phyloP scores from a whole-genome alignment of 805 yeast genomes.

The Candida sithepensis region DNA sequence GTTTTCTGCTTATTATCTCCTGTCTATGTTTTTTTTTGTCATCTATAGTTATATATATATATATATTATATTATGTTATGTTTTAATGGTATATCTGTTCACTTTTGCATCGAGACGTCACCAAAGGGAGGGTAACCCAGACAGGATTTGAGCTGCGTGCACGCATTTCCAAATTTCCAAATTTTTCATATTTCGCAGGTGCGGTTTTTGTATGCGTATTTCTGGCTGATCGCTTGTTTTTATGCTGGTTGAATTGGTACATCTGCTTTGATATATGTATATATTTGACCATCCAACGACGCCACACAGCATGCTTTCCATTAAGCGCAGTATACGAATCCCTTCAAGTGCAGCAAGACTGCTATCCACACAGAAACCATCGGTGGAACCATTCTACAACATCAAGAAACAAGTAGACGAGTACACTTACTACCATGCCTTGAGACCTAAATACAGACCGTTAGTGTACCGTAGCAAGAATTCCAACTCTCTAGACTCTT shows the following conservation, averaged over 20 bases:
- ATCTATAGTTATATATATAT: too few relatives aligned
- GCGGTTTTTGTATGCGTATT: too few relatives aligned
- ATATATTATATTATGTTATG: too few relatives aligned
- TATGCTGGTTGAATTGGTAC: too few relatives aligned
- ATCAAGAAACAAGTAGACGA: constrained; percentile 30
- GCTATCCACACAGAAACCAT: not conserved
- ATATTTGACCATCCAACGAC: not conserved
- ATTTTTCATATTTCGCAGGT: too few relatives aligned
- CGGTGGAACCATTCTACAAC: constrained; percentile 9
- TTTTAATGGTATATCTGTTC: too few relatives aligned
- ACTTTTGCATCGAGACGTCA: too few relatives aligned
- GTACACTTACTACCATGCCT: constrained; percentile 22
- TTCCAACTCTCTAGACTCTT: constrained; percentile 16
- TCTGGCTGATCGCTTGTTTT: too few relatives aligned
- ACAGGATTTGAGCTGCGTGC: too few relatives aligned
- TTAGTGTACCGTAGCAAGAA: constrained; percentile 24
- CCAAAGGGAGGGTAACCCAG: too few relatives aligned
- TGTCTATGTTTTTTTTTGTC: not conserved
- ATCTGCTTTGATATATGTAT: too few relatives aligned
- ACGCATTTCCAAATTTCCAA: too few relatives aligned
- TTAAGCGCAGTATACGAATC: not conserved
- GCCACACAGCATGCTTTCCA: not conserved
- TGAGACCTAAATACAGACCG: constrained; percentile 21
- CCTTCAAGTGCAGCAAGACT: not conserved
- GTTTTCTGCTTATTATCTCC: not conserved